These are phyloP conservation scores for Fusarium newnesense DNA, from an alignment of 2,329 filamentous ascomycete genomes.

Conservation along the genomic window DNA sequence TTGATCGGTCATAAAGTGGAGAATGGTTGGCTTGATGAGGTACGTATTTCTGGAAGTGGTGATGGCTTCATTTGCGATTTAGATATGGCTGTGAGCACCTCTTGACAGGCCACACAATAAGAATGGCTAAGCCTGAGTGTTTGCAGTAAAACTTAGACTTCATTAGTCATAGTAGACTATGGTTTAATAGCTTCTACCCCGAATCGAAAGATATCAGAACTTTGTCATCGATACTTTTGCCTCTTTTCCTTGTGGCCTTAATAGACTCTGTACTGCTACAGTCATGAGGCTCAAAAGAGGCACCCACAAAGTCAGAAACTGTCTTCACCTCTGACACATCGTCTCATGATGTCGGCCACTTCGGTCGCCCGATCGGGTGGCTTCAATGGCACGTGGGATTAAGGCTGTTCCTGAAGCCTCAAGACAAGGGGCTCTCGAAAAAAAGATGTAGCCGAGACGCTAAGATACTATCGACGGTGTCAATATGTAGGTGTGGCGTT, in stretches of 20 bases:
- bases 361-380: conserved; percentile 40
- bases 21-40: not conserved
- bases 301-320: not conserved
- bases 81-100: not conserved
- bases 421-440: not conserved
- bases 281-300: not conserved
- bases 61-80: conserved; percentile 14
- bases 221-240: not conserved
- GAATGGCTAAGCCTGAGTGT: rapidly evolving
- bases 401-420: not conserved
- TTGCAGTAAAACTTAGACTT: rapidly evolving
- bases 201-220: not conserved
- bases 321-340: not conserved
- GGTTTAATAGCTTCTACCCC: not conserved
- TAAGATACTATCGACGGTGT: not conserved
- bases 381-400: conserved; percentile 32
- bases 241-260: not conserved
- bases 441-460: not conserved
- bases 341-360: conserved; percentile 7
- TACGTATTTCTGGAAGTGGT: conserved; percentile 2
- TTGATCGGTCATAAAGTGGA: conserved; percentile 1
- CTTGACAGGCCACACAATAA: rapidly evolving
- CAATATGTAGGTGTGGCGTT: conserved; percentile 3
- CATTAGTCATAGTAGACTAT: rapidly evolving
- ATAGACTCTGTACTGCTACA: not conserved